These are phyloP conservation scores for Arthrinium phaeospermum DNA, from an alignment of 2,329 filamentous ascomycete genomes.

Conservation along the genomic window DNA sequence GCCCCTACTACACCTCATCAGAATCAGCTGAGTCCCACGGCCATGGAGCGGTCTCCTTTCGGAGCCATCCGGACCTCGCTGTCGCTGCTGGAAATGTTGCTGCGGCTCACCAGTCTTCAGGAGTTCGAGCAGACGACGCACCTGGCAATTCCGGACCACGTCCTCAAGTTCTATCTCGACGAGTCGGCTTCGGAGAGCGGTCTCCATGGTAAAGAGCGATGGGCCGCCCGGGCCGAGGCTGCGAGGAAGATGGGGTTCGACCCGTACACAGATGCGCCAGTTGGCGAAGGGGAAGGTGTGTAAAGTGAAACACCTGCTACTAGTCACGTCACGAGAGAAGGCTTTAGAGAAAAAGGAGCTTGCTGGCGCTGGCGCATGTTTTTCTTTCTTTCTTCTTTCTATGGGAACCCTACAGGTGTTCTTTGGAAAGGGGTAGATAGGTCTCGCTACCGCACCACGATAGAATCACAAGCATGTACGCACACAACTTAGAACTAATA, in stretches of 20 bases:
- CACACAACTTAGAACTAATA: neutral
- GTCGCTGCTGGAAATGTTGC: conserved; percentile 86
- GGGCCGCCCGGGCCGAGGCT: conserved; percentile 51
- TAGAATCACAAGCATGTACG: neutral
- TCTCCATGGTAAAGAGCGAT: conserved; percentile 51
- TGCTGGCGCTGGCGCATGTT: neutral
- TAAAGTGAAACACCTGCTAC: neutral
- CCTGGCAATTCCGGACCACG: conserved; percentile 86
- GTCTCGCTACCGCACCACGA: neutral
- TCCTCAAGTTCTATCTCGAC: conserved; percentile 85
- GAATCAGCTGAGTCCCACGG: conserved; percentile 31
- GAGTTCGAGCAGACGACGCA: conserved; percentile 92
- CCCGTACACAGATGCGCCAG: conserved; percentile 53
- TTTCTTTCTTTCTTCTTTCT: neutral
- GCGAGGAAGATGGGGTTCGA: conserved; percentile 60
- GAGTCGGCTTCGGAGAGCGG: conserved; percentile 59
- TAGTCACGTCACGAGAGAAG: neutral
- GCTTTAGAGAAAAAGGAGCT: neutral
- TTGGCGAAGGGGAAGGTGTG: conserved; percentile 18
- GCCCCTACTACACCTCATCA: conserved; percentile 33
- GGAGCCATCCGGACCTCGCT: conserved; percentile 59
- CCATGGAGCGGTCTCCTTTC: conserved; percentile 53
- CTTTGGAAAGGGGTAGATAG: neutral
- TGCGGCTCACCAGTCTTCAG: conserved; percentile 84
- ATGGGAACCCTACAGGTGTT: neutral